phyloP scores from a whole-genome alignment of 2,329 filamentous ascomycete genomes.

The Aspergillus pseudonomiae region DNA sequence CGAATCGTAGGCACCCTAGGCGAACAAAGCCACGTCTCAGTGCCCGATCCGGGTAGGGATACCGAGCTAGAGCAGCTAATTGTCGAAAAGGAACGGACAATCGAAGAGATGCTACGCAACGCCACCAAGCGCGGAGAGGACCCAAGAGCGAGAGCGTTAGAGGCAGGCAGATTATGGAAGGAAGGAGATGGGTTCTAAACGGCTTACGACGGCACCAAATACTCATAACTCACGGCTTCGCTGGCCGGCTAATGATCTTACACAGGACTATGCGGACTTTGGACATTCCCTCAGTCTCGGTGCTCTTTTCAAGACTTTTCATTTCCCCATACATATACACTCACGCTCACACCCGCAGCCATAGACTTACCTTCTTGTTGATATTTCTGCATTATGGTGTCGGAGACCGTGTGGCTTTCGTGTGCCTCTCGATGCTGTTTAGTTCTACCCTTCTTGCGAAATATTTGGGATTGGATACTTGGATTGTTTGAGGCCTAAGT shows the following conservation, averaged over 20 bases:
- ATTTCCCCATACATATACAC: not conserved
- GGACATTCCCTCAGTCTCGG: not conserved
- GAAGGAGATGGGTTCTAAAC: constrained; percentile 58
- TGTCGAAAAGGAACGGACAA: constrained; percentile 43
- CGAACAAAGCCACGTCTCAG: constrained; percentile 31
- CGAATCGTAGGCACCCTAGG: constrained; percentile 26
- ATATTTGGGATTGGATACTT: not conserved
- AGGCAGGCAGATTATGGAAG: constrained; percentile 58
- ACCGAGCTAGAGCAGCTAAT: constrained; percentile 49
- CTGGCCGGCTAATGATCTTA: not conserved
- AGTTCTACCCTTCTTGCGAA: not conserved
- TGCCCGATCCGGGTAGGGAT: constrained; percentile 48
- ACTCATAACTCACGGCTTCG: not conserved
- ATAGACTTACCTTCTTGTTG: constrained; percentile 9
- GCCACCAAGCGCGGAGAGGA: constrained; percentile 57
- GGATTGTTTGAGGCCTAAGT: not conserved
- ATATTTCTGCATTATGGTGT: constrained; percentile 10
- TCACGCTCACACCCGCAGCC: not conserved
- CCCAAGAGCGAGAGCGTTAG: constrained; percentile 54
- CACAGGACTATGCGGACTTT: not conserved
- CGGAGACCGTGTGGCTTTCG: not conserved
- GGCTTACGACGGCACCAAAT: not conserved
- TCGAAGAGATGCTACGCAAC: constrained; percentile 46
- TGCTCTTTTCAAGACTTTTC: not conserved
- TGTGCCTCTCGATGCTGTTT: not conserved